Conservation (phyloP, 371 early-diverging fungal genomes). For the Mortierella sp. region DNA sequence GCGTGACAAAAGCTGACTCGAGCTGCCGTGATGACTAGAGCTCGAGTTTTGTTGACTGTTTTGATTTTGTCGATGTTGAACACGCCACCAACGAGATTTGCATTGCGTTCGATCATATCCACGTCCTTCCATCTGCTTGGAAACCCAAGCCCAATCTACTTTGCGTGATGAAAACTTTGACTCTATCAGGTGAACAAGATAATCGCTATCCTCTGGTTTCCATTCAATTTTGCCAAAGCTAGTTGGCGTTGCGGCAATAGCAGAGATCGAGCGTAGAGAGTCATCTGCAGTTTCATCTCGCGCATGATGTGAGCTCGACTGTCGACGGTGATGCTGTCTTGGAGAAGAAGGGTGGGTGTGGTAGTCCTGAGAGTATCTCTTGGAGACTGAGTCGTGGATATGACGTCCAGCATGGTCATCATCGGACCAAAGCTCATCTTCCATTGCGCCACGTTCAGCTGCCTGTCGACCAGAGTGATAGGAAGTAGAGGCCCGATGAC, state of each 20-base stretch:
- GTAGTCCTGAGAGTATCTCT: conserved; percentile 24
- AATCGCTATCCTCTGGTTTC: conserved; percentile 55
- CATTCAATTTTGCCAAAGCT: conserved; percentile 56
- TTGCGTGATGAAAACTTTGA: conserved; percentile 51
- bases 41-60: conserved; percentile 17
- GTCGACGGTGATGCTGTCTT: conserved; percentile 18
- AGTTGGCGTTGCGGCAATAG: conserved; percentile 40
- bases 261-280: conserved; percentile 12
- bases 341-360: not conserved
- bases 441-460: not conserved
- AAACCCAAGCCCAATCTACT: conserved; percentile 54
- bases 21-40: conserved; percentile 13
- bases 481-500: not conserved
- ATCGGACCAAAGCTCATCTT: conserved; percentile 46
- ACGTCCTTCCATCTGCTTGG: conserved; percentile 54
- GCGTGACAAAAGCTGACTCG: conserved; percentile 15
- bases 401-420: conserved; percentile 16
- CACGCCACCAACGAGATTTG: conserved; percentile 56
- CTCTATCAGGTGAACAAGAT: conserved; percentile 41
- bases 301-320: conserved; percentile 9
- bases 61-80: conserved; percentile 50
- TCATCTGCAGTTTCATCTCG: conserved; percentile 13
- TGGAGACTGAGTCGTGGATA: not conserved
- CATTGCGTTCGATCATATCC: conserved; percentile 54
- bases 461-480: not conserved